phyloP scores from a whole-genome alignment of 2,329 filamentous ascomycete genomes.

The Arthroderma sp. region DNA sequence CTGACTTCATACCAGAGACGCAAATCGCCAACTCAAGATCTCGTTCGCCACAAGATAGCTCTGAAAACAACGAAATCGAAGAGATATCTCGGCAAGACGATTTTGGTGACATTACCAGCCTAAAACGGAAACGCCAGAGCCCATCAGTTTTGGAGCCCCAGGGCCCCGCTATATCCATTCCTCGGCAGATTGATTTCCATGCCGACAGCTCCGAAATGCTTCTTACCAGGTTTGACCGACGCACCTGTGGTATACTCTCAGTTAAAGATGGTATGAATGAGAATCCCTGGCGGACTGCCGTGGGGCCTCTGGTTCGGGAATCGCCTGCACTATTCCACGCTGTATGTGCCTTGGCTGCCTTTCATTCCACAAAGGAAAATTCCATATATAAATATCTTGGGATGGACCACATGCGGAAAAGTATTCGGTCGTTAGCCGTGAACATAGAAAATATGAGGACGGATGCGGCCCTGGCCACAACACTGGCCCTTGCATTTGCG shows the following conservation, averaged over 20 bases:
- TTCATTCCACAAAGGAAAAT: constrained; percentile 50
- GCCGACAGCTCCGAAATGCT: constrained; percentile 49
- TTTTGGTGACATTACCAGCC: not conserved
- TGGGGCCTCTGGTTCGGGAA: constrained; percentile 56
- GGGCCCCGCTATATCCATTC: not conserved
- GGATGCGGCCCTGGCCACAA: constrained; percentile 58
- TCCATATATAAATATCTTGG: constrained; percentile 49
- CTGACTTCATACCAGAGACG: not conserved
- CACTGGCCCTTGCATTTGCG: constrained; percentile 54
- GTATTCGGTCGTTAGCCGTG: constrained; percentile 47
- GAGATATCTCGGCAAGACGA: constrained; percentile 38
- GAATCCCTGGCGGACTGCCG: constrained; percentile 58
- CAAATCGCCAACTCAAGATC: not conserved
- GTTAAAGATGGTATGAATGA: constrained; percentile 57
- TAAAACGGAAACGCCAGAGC: not conserved
- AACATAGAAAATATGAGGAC: constrained; percentile 52
- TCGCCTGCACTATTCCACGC: constrained; percentile 57
- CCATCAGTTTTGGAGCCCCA: not conserved
- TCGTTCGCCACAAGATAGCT: not conserved
- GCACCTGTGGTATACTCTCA: constrained; percentile 59
- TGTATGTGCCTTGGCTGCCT: constrained; percentile 56
- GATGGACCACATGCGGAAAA: constrained; percentile 57
- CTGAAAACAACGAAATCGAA: constrained; percentile 40
- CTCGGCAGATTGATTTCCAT: constrained; percentile 26
- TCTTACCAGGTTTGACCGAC: constrained; percentile 49